A percentile compares a stretch with the other conserved stretches of the same genome.
These are phyloP conservation scores for Plasmopara viticola DNA, from an alignment of 352 stramenopile genomes.

Conservation along the genomic window DNA sequence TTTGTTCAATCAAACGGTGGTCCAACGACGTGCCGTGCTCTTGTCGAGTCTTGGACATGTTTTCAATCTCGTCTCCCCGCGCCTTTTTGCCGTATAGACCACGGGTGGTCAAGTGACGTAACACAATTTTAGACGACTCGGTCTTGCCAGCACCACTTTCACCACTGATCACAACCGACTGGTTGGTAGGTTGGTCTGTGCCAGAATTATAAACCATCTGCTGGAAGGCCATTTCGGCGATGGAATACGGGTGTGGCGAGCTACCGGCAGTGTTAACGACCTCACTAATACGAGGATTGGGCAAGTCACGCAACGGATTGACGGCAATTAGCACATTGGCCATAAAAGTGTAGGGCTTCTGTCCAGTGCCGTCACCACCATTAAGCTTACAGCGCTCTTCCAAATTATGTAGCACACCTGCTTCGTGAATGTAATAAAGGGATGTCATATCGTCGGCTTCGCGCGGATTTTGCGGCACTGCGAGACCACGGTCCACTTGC, in stretches of 20 bases:
- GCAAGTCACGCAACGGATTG: constrained; percentile 83
- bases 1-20: constrained; percentile 84
- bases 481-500: constrained; percentile 72
- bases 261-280: constrained; percentile 68
- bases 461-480: constrained; percentile 72
- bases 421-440: constrained; percentile 93
- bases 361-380: constrained; percentile 47
- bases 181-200: constrained; percentile 80
- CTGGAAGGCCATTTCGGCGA: constrained; percentile 89
- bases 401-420: constrained; percentile 93
- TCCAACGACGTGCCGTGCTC: constrained; percentile 63
- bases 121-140: constrained; percentile 87
- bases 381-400: constrained; percentile 87
- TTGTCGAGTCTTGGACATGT: constrained; percentile 40
- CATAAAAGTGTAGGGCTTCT: constrained; percentile 92
- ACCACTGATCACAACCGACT: constrained; percentile 82
- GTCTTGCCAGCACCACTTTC: constrained; percentile 87
- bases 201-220: constrained; percentile 88
- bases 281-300: constrained; percentile 72
- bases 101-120: constrained; percentile 82
- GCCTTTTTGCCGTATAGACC: constrained; percentile 84
- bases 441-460: constrained; percentile 91
- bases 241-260: constrained; percentile 78
- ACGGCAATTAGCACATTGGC: constrained; percentile 90
- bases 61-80: constrained; percentile 65